Base-by-base conservation (phyloP, 208 protist genomes). In the Leishmania gerbilli region DNA sequence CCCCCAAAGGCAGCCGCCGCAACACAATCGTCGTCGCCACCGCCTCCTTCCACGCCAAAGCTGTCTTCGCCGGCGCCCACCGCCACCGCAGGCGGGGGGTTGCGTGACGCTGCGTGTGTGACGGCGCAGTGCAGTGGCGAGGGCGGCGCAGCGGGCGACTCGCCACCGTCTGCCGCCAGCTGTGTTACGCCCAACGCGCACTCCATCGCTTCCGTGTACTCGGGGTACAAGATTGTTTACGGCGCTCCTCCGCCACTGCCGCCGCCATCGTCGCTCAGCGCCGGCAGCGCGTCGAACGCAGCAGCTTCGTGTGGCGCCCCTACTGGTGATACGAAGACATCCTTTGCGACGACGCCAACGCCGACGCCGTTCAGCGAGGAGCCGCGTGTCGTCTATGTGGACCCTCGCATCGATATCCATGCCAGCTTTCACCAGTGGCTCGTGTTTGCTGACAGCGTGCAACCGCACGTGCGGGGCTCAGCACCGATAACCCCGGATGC, bases 381-480 rank as follows among this genome's bases (percentile, higher is more conserved):
- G 40, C 69, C 69, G 8, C 27, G 69, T 74, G 45, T 83, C 0
- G 86, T 91, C 24, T 90, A 85, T 65, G 85, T 92, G 0, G 89
- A 92, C 58, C 89, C 89, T 3, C 86, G 85, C 71, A 88, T 92
- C 40, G 85, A 92, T 79, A 76, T 85, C 7, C 67, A 88, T 55
- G 89, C 85, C 9, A 83, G 85, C 74, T 80, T 89, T 11, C 67
- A 76, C 62, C 81, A 86, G 49, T 92, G 89, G 89, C 79, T 92
- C 4, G 83, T 68, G n/a, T 92, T 92, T 55, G 89, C 89, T 11
- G 89, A 92, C 76, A 90, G 87, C 78, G 83, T 92, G 71, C 83
- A 88, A 62, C 88, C 88, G 3, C 85, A 91, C 67, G 80, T 89
- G 49, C 84, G 82, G 8, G 79, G 67, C 13, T 37, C 55, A 24